Conservation (phyloP, 75 land plant species). For the Ceratopteris richardii region DNA sequence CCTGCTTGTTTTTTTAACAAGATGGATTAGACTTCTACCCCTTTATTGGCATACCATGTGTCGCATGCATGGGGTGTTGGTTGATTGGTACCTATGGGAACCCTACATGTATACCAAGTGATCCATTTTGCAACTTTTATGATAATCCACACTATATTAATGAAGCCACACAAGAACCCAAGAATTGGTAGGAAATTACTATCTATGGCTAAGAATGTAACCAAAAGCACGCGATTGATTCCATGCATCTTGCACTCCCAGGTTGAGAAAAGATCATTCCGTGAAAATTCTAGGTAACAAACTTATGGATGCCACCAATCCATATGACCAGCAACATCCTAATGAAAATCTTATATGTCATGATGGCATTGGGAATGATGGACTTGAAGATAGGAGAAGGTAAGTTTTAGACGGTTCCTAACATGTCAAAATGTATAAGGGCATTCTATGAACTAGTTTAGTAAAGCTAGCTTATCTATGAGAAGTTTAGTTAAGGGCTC, state of each 20-base stretch:
- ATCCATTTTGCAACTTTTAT: not conserved
- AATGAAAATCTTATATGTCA: not conserved
- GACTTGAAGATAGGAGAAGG: not conserved
- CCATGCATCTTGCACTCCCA: not conserved
- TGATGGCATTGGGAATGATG: not conserved
- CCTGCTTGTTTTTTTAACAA: not conserved
- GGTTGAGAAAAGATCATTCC: not conserved
- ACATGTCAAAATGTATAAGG: slow-evolving; percentile 4
- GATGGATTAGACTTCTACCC: slow-evolving; percentile 3
- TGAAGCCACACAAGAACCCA: slow-evolving; percentile 1
- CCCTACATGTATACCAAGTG: not conserved
- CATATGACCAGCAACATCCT: not conserved
- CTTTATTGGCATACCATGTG: slow-evolving; percentile 6
- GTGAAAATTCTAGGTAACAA: not conserved
- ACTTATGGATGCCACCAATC: not conserved
- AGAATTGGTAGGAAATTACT: not conserved
- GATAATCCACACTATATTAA: not conserved
- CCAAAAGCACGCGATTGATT: not conserved
- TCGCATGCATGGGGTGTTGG: slow-evolving; percentile 1
- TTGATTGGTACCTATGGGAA: not conserved
- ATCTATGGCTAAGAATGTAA: not conserved
- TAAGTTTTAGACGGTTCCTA: slow-evolving; percentile 1
- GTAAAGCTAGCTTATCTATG: too few species aligned
- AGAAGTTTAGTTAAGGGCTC: too few species aligned
- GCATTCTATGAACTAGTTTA: not conserved